Base-by-base conservation (phyloP, 129 eudicot genomes). In the Flaveria sonorensis region DNA sequence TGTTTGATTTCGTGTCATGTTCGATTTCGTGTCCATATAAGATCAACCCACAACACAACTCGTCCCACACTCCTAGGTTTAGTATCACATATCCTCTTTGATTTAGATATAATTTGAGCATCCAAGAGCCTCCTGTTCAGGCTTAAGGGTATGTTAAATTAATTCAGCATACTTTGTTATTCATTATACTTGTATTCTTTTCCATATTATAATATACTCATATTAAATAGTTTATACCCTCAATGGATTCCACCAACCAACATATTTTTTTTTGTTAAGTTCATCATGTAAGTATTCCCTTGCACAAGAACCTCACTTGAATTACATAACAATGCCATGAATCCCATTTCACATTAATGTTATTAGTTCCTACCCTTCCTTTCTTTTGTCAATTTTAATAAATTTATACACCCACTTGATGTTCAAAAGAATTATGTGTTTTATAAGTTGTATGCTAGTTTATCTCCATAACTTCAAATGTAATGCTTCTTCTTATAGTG, bases 281-380 rank as follows among this genome's bases (percentile, higher is more conserved):
- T 46, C 39, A 70, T 70, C 57, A 45, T 45, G 74, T n/a, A 23
- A 30, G 43, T 48, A 70, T 71, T 71, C 63, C 48, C 75, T 30
- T 28, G 48, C 45, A 71, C 46, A 50, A 70, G 12, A 70, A 71
- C 63, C 47, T 71, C 16, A 18, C 63, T 26, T 71, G 6, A 20
- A 70, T 20, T 23, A 12, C 32, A 21, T 28, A 52, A 50, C 21
- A 70, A 48, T 24, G 42, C 46, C 39, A 7, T 24, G 48, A 70
- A 24, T 70, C 61, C 10, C 62, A 16, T 70, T 70, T 70, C 57
- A 70, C 24, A 48, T 45, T 30, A 0, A 42, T 70, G 16, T 28
- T 7, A 16, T 50, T 26, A 24, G 62, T 24, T 70, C 48, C 18
- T 26, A 26, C n/a, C 7, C 75, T 52, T 72, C 3, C 28, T 42